Evolutionary conservation across 441 rosid species (phyloP).

Genomic region (Metrosideros polymorpha): DNA sequence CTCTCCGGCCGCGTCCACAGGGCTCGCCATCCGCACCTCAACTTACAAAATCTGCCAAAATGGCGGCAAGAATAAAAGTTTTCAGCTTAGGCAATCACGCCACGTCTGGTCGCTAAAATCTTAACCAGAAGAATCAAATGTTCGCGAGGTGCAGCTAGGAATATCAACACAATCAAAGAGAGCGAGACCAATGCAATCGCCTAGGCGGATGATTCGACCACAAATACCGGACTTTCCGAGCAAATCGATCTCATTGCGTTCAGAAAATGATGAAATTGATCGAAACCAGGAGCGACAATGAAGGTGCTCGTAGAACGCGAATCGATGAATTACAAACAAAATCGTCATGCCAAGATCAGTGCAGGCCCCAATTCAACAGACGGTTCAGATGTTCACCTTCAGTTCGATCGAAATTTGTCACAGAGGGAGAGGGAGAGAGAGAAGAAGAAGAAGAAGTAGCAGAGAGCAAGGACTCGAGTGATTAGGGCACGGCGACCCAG

Average conservation of each 20-base stretch:
- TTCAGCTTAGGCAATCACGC: not conserved
- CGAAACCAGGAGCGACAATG: not conserved
- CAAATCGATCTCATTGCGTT: not conserved
- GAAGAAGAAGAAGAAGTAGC: not conserved
- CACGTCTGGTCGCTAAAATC: not conserved
- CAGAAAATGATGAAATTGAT: not conserved
- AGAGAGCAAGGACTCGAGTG: not conserved
- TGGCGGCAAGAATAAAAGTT: not conserved
- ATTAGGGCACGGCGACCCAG: not conserved
- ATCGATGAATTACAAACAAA: not conserved
- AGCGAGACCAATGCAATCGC: not conserved
- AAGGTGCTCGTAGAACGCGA: too few relatives aligned
- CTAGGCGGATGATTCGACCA: not conserved
- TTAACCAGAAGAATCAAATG: not conserved
- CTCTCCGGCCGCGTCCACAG: slow-evolving; percentile 64
- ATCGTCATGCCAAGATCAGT: not conserved
- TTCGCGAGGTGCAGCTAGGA: not conserved
- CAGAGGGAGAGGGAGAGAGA: not conserved
- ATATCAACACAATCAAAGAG: not conserved
- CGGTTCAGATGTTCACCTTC: not conserved
- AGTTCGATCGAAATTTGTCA: not conserved
- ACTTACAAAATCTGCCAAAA: not conserved
- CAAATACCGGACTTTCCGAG: not conserved
- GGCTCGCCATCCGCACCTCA: slow-evolving; percentile 45
- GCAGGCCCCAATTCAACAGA: not conserved